Evolutionary conservation across 2,329 filamentous ascomycete species (phyloP), one percentile per base, ranked within the genome.

Genomic region (Penicillium glabrum): DNA sequence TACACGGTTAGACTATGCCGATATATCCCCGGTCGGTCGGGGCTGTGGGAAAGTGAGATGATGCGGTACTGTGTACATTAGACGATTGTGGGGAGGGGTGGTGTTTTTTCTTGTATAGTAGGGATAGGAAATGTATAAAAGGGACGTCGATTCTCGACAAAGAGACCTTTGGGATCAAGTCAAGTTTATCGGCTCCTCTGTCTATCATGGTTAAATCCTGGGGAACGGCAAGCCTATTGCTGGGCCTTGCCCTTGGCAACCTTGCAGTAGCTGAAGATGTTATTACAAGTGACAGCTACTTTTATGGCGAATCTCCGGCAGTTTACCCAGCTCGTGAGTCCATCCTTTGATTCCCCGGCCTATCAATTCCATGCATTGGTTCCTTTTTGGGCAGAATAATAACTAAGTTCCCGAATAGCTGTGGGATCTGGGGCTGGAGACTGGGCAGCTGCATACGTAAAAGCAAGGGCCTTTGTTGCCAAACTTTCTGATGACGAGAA

Each of bases 401-500:
- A 10, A 54, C 46, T 31, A 2, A 53, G 3, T 41, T 21, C 4
- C 33, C 2, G 3, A 23, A 2, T 23, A 68, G 66, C 66, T 1
- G 54, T 66, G 24, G 65, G 63, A 11, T 57, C 58, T 10, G 70
- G 70, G 5, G 59, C 69, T 11, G 73, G 73, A 6, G 59, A 65
- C 9, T 77, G 75, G 75, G 67, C 69, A 26, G 60, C 61, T 14
- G 73, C 75, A 0, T 73, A 74, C 35, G 51, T 62, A 13, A 73
- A 75, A 55, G 78, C 78, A 3, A 69, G 66, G 55, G 65, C 63
- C 1, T 66, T 80, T 14, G 73, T 79, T 14, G 67, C 69, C 0
- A 68, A 75, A 41, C 63, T 80, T 48, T 77, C 75, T 1, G 61
- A 74, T 7, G 72, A 76, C 33, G 77, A 80, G 57, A 79, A 80